Evolutionary conservation across 345 rosid species (phyloP).

Genomic region (Linum usitatissimum): DNA sequence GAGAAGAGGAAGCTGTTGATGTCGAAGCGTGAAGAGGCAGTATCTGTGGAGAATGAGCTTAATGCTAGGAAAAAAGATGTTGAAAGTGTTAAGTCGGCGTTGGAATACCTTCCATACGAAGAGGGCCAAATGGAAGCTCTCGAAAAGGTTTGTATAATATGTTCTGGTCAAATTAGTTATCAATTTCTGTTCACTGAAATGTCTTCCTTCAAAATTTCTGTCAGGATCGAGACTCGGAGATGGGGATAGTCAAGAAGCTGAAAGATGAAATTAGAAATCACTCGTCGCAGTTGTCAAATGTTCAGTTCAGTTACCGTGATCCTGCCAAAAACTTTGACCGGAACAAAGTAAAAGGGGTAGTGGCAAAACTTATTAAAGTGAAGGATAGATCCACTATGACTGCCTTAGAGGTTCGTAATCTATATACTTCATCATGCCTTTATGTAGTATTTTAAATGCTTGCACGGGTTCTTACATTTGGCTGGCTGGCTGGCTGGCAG

Average conservation of each 20-base stretch:
- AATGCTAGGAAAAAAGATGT: constrained; percentile 55
- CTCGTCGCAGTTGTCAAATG: constrained; percentile 67
- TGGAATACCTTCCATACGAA: constrained; percentile 55
- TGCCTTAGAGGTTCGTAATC: constrained; percentile 70
- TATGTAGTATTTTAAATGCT: background rate
- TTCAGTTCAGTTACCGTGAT: constrained; percentile 76
- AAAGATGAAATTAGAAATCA: constrained; percentile 66
- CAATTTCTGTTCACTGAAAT: constrained; percentile 13
- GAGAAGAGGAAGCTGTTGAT: constrained; percentile 57
- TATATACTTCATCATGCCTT: background rate
- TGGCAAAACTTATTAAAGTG: constrained; percentile 81
- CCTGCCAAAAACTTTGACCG: constrained; percentile 79
- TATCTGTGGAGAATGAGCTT: constrained; percentile 63
- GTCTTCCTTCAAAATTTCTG: constrained; percentile 2
- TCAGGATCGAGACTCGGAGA: constrained; percentile 64
- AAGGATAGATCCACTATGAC: constrained; percentile 72
- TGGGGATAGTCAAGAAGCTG: constrained; percentile 59
- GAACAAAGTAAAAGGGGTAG: constrained; percentile 92
- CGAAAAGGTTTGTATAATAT: constrained; percentile 53
- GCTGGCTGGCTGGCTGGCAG: constrained; percentile 35
- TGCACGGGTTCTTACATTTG: constrained; percentile 7
- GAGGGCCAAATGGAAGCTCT: constrained; percentile 86
- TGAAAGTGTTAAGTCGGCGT: constrained; percentile 36
- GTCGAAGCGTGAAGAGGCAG: constrained; percentile 77
- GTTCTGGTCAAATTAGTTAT: constrained; percentile 5